Evolutionary conservation across 805 yeast genomes (phyloP), one percentile per base, ranked within the genome.

Genomic region (Pichia sporocuriosa): DNA sequence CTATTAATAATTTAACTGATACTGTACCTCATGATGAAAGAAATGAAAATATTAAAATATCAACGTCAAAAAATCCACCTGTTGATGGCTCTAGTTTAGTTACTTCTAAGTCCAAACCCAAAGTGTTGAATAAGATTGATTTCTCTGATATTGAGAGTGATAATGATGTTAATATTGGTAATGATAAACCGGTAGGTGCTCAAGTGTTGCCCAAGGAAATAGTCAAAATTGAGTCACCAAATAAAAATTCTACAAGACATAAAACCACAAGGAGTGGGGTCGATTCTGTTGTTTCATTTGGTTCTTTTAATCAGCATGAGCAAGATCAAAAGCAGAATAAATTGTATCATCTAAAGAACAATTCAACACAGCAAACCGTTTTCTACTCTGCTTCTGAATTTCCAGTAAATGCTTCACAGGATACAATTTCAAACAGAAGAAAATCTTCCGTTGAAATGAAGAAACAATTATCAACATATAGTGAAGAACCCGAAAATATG

Each of bases 321-420:
- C 32, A 42, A 12, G 11, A 56, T 2, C 31, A 35, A 4, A 57
- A 56, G 35, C 43, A 44, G 8, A 45, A 42, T 17, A 45, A 48
- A 11, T 44, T 54, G 13, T 55, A 59, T 31, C 50, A 47, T 23
- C 34, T 54, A 13, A 51, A 58, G 4, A 54, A 58, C n/a, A 51
- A 54, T 27, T 43, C 56, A 6, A 47, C 58, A 4, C 57, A 53
- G 19, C 44, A 48, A 6, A 70, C 66, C 26, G 58, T 62, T 3
- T 67, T 56, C 51, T 65, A 62, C 12, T 66, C 71, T 2, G 71
- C 71, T 1, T 55, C 66, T 0, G 68, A 67, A 40, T 57, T 67
- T 22, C 55, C 55, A 11, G 6, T 6, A 11, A 23, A 35, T 17
- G 6, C 4, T 15, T 19, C 25, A 6, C 19, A 29, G 22, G 33